Evolutionary conservation across 1,284 basidiomycete genomes (phyloP).

Genomic region (Cerrena zonata): DNA sequence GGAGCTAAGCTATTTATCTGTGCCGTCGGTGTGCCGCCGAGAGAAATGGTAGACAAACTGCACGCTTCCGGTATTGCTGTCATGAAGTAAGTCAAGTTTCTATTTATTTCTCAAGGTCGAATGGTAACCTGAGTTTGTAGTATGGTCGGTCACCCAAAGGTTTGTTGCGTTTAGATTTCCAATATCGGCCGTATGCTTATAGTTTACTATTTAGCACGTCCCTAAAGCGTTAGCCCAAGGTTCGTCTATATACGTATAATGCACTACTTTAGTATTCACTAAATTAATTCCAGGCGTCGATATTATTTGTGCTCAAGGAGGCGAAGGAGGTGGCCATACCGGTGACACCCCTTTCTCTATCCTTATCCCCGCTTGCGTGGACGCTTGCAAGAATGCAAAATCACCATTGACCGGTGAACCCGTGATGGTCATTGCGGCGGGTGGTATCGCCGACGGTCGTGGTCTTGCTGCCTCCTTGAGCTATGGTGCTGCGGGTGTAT

Average conservation of each 20-base stretch:
- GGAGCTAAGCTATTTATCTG: slow-evolving; percentile 78
- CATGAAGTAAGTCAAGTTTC: slow-evolving; percentile 72
- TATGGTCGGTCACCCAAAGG: slow-evolving; percentile 88
- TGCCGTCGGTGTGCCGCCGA: slow-evolving; percentile 81
- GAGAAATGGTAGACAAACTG: slow-evolving; percentile 72
- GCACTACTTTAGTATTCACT: background rate
- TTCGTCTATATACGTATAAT: slow-evolving; percentile 16
- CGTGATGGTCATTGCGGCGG: slow-evolving; percentile 75
- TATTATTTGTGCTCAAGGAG: slow-evolving; percentile 80
- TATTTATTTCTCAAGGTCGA: background rate
- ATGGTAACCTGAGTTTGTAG: slow-evolving; percentile 30
- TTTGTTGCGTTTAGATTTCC: slow-evolving; percentile 18
- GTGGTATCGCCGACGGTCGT: slow-evolving; percentile 78
- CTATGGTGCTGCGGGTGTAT: slow-evolving; percentile 78
- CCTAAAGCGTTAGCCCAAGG: slow-evolving; percentile 72
- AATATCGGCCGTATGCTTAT: too few relatives aligned
- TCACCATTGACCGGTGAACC: slow-evolving; percentile 75
- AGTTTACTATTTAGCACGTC: slow-evolving; percentile 55
- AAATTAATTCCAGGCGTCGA: slow-evolving; percentile 72
- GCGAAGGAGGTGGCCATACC: slow-evolving; percentile 75
- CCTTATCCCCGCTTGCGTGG: slow-evolving; percentile 74
- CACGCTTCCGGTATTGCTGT: slow-evolving; percentile 75
- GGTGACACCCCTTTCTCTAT: slow-evolving; percentile 74
- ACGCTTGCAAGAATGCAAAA: slow-evolving; percentile 57
- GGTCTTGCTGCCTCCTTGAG: slow-evolving; percentile 75